These are phyloP conservation scores for Coemansia erecta DNA, from an alignment of 192 early-diverging fungal species.

Conservation along the genomic window DNA sequence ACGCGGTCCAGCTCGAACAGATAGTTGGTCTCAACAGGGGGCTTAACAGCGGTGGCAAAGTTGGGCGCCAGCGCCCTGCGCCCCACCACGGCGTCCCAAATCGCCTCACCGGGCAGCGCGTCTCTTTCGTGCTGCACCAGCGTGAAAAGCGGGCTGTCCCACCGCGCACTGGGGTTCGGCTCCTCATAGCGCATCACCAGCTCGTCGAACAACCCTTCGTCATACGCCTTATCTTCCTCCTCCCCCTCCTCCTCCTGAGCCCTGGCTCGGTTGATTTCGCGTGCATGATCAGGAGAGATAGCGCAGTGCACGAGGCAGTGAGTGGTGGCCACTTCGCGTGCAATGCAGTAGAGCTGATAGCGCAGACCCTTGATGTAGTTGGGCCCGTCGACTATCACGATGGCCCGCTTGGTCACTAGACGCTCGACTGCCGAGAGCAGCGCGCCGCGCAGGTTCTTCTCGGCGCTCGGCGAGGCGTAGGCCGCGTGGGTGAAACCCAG, in stretches of 20 bases:
- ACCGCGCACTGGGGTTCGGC: conserved; percentile 82
- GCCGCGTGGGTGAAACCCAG: conserved; percentile 61
- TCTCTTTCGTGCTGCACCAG: conserved; percentile 68
- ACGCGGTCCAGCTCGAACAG: conserved; percentile 84
- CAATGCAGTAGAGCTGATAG: conserved; percentile 93
- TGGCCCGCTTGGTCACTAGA: conserved; percentile 71
- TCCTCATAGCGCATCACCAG: conserved; percentile 91
- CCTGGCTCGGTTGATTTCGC: conserved; percentile 61
- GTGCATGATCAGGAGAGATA: conserved; percentile 55
- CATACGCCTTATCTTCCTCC: no score
- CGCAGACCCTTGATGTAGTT: conserved; percentile 99
- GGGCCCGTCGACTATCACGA: conserved; percentile 90
- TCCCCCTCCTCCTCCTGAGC: no score
- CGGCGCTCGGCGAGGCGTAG: conserved; percentile 64
- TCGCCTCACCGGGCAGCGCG: conserved; percentile 61
- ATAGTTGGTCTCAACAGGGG: conserved; percentile 87
- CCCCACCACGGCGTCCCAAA: conserved; percentile 74
- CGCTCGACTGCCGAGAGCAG: conserved; percentile 90
- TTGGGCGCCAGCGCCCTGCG: conserved; percentile 76
- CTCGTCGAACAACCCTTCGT: conserved; percentile 62
- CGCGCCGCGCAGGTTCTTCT: conserved; percentile 85
- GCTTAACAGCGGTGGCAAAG: conserved; percentile 87
- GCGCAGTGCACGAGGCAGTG: conserved; percentile 81
- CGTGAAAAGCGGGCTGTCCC: conserved; percentile 97
- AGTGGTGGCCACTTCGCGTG: conserved; percentile 80